Percentiles rank a stretch among this genome's conserved stretches.
Evolutionary conservation across 192 early-diverging fungal genomes (phyloP).

Genomic region (Coemansia sp.): DNA sequence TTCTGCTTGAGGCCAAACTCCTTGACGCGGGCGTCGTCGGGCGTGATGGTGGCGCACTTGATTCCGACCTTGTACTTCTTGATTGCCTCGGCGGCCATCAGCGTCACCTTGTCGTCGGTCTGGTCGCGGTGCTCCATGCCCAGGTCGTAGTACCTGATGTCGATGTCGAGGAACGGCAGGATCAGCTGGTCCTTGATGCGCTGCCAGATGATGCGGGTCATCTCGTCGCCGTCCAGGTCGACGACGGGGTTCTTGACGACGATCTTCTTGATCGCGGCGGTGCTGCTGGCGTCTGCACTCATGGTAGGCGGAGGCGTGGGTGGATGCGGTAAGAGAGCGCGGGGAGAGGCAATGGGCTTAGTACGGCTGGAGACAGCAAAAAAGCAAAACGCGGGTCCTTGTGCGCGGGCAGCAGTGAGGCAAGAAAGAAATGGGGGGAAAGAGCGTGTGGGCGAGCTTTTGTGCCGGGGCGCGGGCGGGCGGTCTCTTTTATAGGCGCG

Average conservation of each 20-base stretch:
- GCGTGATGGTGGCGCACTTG: conserved; percentile 99
- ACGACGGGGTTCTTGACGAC: conserved; percentile 80
- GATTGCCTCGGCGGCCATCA: conserved; percentile 95
- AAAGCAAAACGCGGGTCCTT: neutral
- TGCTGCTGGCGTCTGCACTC: conserved; percentile 42
- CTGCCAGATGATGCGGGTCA: conserved; percentile 98
- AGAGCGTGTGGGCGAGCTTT: no score
- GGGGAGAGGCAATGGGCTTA: no score
- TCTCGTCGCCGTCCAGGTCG: conserved; percentile 94
- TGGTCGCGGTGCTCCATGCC: conserved; percentile 88
- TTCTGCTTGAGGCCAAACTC: conserved; percentile 97
- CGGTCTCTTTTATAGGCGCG: no score
- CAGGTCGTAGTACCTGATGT: conserved; percentile 97
- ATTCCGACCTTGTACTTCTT: conserved; percentile 97
- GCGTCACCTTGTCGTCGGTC: conserved; percentile 92
- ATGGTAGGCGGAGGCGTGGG: no score
- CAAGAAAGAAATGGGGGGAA: no score
- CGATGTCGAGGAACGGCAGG: conserved; percentile 80
- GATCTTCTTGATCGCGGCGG: conserved; percentile 54
- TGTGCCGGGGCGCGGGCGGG: no score
- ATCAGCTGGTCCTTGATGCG: conserved; percentile 90
- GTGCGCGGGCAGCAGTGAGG: no score
- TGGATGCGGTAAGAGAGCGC: no score
- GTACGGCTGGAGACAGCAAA: neutral
- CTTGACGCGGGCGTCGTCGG: conserved; percentile 89